Evolutionary conservation across 768 basidiomycete species (phyloP), one percentile per base, ranked within the genome.

Genomic region (Pulveroboletus frians): DNA sequence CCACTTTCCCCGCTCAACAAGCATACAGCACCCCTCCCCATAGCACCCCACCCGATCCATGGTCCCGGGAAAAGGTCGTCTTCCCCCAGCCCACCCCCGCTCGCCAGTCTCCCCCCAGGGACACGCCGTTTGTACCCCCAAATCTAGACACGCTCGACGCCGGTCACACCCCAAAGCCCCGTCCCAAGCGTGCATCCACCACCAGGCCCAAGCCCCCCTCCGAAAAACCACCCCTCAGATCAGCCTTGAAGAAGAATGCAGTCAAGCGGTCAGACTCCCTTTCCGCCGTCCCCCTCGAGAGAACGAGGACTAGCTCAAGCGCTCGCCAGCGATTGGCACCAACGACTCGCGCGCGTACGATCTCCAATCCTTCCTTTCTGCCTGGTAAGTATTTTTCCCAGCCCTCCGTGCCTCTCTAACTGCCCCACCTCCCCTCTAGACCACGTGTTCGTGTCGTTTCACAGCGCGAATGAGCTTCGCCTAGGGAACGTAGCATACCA

Each of bases 381-480:
- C 69, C 69, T 34, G 68, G 68, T 64, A 50, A 43, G 18, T 39
- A 13, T 45, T 44, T 50, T 8, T 15, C 17, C 39, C 36, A 18
- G 54, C 39, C 21, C 21, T 45, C 49, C 37, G 31, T 27, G 48
- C 45, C 56, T 54, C 56, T 47, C 59, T 60, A 37, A 64, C 39
- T 57, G 66, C 50, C 48, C 42, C 41, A 31, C 52, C 49, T 49
- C 41, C 60, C 35, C 43, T 8, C 36, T 55, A 89, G 87, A 80
- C 54, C 85, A 89, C 59, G 73, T 88, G 71, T 83, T 88, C 59
- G 70, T 90, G 41, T 79, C 83, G 20, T 80, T 90, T 57, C 75
- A 76, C 50, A 77, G 80, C 37, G 76, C 78, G 49, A 83, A 79
- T 57, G 83, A 87, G 66, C 66, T 89, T 38, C 75, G 75, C 41